Evolutionary conservation across 345 rosid species (phyloP).

Genomic region (Syzygium oleosum): DNA sequence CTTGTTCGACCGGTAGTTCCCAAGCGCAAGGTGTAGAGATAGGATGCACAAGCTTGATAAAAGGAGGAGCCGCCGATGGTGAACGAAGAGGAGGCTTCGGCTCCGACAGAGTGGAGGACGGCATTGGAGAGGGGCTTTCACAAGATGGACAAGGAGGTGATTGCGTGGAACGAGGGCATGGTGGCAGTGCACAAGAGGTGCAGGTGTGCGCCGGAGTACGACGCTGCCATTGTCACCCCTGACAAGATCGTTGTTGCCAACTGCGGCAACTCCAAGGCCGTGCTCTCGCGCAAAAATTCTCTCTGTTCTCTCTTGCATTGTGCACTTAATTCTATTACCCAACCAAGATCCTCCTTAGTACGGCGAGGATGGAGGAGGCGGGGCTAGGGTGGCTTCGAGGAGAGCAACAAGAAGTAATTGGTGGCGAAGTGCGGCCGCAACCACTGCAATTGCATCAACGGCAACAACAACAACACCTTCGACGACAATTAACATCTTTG

Average conservation of each 20-base stretch:
- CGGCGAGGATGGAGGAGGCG: constrained; percentile 18
- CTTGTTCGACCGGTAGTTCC: constrained; percentile 47
- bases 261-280: constrained; percentile 71
- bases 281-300: constrained; percentile 44
- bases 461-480: constrained; percentile 32
- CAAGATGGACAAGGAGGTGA: constrained; percentile 30
- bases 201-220: constrained; percentile 31
- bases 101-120: constrained; percentile 13
- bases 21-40: constrained; percentile 26
- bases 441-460: constrained; percentile 68
- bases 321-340: no score
- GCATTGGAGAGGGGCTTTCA: constrained; percentile 21
- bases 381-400: constrained; percentile 34
- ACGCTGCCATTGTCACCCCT: constrained; percentile 54
- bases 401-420: constrained; percentile 56
- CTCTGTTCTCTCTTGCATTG: no score
- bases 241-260: background rate
- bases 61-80: constrained; percentile 13
- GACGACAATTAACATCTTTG: constrained; percentile 56
- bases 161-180: background rate
- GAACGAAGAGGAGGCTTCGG: background rate
- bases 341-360: constrained; percentile 14
- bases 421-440: constrained; percentile 53
- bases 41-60: constrained; percentile 22
- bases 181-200: background rate